Base-by-base conservation (phyloP, 192 early-diverging fungal genomes). In the Backusella australiensis region DNA sequence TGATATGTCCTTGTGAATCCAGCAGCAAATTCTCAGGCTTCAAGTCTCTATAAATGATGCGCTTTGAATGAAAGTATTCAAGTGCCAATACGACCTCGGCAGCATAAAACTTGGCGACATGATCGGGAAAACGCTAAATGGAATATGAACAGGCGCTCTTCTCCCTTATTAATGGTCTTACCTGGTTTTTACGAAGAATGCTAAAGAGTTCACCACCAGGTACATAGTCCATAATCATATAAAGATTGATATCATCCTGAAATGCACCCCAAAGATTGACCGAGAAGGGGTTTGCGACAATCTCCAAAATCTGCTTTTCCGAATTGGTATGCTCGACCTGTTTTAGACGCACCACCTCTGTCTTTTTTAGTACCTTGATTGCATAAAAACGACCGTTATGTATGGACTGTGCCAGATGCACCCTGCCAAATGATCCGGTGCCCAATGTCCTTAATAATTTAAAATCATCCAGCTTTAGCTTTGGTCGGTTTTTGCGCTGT, bases 141-240 rank as follows among this genome's bases (percentile, higher is more conserved):
- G 29, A 67, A 34, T 39, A 53, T 35, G 41, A 71, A 38, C n/a
- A 35, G 2, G 34, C 11, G 6, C 14, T 44, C 11, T 15, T 14
- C 42, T 44, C 2, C 12, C 12, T 2, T n/a, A 38, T 73, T 19
- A 34, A 1, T 38, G 7, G 12, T 29, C 19, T 21, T 73, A 78
- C 77, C 59, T 94, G 94, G 7, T 95, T 96, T 71, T 90, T 89
- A 68, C 96, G 88, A 79, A 99, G 79, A 81, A 98, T 95, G 67
- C 95, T 96, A 77, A 99, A 99, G 35, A 99, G 89, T 82, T 99
- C 97, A 42, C 97, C 96, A 56, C 96, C 96, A 44, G 93, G 91
- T 26, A 99, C 95, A 80, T 98, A 99, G 84, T 99, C 97, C 77
- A 95, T 85, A 59, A 99, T 87, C 93, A 99, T 96, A 78, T 95